These are phyloP conservation scores for Microstegium vimineum DNA, from an alignment of 176 grass and related monocot species.

Conservation along the genomic window DNA sequence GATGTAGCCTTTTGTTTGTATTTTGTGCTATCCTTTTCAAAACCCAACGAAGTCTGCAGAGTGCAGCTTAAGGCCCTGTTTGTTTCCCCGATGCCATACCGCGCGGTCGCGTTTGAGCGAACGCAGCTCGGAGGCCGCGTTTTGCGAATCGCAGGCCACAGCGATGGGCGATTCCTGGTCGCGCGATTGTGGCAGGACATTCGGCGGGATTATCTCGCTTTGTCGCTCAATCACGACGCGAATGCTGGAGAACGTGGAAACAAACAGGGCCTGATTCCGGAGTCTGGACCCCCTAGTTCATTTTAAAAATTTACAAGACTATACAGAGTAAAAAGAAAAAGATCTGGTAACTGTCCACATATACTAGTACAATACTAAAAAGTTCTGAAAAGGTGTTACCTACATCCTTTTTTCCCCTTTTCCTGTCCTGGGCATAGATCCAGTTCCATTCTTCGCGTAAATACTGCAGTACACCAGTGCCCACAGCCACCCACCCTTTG, in stretches of 20 bases:
- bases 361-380: neutral
- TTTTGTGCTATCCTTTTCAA: slow-evolving; percentile 7
- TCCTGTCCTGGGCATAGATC: neutral
- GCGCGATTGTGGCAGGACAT: too few species aligned
- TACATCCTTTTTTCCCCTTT: neutral
- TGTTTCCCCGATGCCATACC: too few species aligned
- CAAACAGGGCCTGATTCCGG: too few species aligned
- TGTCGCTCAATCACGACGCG: too few species aligned
- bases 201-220: too few species aligned
- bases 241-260: too few species aligned
- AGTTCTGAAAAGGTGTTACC: slow-evolving; percentile 4
- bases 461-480: neutral
- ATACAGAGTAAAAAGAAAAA: neutral
- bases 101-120: too few species aligned
- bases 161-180: too few species aligned
- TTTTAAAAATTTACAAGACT: neutral
- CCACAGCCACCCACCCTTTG: slow-evolving; percentile 22
- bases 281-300: neutral
- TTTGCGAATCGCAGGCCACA: too few species aligned
- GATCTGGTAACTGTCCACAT: neutral
- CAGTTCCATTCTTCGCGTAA: neutral
- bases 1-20: neutral
- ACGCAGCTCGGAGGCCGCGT: too few species aligned
- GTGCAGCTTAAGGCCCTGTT: slow-evolving; percentile 28
- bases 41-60: neutral